Evolutionary conservation across 2,329 filamentous ascomycete species (phyloP), one percentile per base, ranked within the genome.

Genomic region (Monosporascus sp.): DNA sequence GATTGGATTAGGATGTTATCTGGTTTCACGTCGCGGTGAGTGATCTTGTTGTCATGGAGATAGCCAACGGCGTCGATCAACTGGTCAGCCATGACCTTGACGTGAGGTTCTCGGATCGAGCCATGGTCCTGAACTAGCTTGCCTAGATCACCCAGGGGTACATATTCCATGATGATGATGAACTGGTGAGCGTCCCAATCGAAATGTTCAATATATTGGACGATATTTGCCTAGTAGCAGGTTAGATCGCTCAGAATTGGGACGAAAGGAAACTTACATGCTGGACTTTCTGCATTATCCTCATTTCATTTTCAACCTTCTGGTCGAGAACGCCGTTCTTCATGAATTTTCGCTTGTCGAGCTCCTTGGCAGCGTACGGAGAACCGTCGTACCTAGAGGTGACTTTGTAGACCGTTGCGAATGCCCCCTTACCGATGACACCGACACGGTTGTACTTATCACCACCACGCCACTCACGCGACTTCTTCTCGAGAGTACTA

Each of bases 1-100:
- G 84, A 86, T 11, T 85, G 78, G 60, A 97, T 89, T 41, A 99
- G 78, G 55, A 99, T 97, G 65, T 99, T 99, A 75, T 99, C 94
- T 0, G 94, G 94, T 68, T 99, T 99, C 65, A 99, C 91, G 69
- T 99, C 94, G n/a, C 94, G 88, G 71, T 99, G 94, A 0, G 93
- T 97, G 62, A 99, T 97, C 65, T 88, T 90, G 62, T 88, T 86
- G 50, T 79, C 76, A 69, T 99, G 94, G 8, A 99, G 77, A 68
- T 99, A 97, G 31, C 84, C 84, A 50, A 99, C 74, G 2, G 93
- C 93, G 60, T 86, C 82, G 44, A 97, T 74, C 37, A 97, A 81
- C 68, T 96, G 90, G 20, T 73, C 68, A 1, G 91, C 83, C 69
- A 97, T 88, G 5, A 75, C 75, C 68, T 86, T 84, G n/a, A 84